These are phyloP conservation scores for Cladorrhinum sp. DNA, from an alignment of 2,329 filamentous ascomycete genomes.

Conservation along the genomic window DNA sequence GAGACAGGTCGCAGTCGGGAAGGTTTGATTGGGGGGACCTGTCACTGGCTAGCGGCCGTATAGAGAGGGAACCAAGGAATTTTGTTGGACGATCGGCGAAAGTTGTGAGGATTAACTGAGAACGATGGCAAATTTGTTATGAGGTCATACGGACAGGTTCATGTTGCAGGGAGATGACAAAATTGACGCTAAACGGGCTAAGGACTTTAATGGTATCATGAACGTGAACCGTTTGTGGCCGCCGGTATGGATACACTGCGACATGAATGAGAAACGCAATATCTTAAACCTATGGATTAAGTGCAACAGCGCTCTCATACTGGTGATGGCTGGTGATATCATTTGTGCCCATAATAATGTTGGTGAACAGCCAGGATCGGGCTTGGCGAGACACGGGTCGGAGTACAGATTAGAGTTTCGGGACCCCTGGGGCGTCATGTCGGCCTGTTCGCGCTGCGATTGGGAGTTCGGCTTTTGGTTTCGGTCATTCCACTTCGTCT, in stretches of 20 bases:
- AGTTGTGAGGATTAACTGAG: background rate
- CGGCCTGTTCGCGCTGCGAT: background rate
- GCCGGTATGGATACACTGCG: no score
- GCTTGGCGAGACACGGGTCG: background rate
- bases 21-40: background rate
- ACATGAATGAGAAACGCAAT: no score
- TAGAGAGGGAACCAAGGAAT: background rate
- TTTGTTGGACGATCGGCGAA: background rate
- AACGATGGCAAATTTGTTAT: background rate
- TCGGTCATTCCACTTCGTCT: background rate
- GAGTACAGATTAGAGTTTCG: background rate
- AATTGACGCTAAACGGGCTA: background rate
- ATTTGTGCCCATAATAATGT: no score
- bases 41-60: background rate
- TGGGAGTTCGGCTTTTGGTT: background rate
- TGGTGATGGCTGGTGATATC: no score
- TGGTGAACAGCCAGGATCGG: background rate
- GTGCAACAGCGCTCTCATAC: no score
- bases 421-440: background rate
- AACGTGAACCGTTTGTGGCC: no score
- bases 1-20: background rate
- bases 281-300: no score
- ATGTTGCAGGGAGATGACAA: background rate
- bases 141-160: constrained; percentile 6
- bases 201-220: background rate